These are phyloP conservation scores for Ustilago shanxiensis DNA, from an alignment of 1,284 basidiomycete genomes.

Conservation along the genomic window DNA sequence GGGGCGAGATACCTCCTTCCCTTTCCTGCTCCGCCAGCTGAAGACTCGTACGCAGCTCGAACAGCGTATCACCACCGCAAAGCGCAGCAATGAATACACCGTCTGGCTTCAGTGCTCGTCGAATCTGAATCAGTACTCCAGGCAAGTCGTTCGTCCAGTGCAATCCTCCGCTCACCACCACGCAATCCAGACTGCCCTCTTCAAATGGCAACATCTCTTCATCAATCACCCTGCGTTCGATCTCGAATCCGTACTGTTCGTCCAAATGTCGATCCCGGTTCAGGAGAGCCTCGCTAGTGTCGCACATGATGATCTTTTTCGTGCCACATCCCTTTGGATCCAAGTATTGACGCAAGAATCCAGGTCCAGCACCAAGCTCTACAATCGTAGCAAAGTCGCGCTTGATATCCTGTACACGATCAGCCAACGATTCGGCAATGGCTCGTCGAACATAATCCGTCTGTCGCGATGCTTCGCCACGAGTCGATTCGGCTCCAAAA, in stretches of 20 bases:
- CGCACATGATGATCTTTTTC: conserved; percentile 85
- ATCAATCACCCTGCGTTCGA: conserved; percentile 64
- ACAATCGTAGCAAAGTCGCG: conserved; percentile 83
- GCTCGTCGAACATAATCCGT: conserved; percentile 95
- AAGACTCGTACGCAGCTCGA: conserved; percentile 89
- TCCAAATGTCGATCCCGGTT: conserved; percentile 60
- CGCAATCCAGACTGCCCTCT: conserved; percentile 85
- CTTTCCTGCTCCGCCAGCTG: conserved; percentile 95
- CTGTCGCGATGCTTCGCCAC: conserved; percentile 75
- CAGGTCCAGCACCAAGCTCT: conserved; percentile 94
- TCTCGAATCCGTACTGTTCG: conserved; percentile 51
- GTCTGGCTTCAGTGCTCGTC: conserved; percentile 86
- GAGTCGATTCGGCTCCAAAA: conserved; percentile 43
- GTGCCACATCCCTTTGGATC: conserved; percentile 77
- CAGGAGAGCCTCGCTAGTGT: conserved; percentile 75
- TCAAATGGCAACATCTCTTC: conserved; percentile 73
- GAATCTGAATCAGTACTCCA: conserved; percentile 89
- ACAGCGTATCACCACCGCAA: conserved; percentile 95
- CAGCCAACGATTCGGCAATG: conserved; percentile 88
- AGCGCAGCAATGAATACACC: conserved; percentile 95
- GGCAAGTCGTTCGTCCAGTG: conserved; percentile 99
- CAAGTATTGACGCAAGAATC: conserved; percentile 87
- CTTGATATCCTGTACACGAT: conserved; percentile 89
- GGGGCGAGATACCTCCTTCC: conserved; percentile 93
- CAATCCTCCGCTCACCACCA: conserved; percentile 89